Evolutionary conservation across 2,329 filamentous ascomycete genomes (phyloP).

Genomic region (Dothideomycetes sp.): DNA sequence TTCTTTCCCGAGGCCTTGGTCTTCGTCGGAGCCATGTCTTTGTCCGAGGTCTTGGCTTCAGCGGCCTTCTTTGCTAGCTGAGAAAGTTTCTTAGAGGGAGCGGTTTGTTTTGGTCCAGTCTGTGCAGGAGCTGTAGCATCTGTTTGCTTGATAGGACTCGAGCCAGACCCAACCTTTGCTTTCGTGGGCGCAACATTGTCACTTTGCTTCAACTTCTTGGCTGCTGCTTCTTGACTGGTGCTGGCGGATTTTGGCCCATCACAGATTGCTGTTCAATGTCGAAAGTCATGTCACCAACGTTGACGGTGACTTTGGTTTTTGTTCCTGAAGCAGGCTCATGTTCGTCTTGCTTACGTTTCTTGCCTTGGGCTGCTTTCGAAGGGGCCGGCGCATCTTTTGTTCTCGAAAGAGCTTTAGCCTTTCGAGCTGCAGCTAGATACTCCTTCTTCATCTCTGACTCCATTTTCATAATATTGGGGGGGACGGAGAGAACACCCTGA

Average conservation of each 20-base stretch:
- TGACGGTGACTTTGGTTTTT: slow-evolving; percentile 16
- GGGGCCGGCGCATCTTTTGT: neutral
- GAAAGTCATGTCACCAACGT: slow-evolving; percentile 14
- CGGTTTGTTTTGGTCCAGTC: too few species aligned
- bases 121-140: too few species aligned
- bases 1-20: neutral
- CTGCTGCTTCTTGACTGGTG: slow-evolving; percentile 5
- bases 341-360: slow-evolving; percentile 16
- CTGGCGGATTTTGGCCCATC: neutral
- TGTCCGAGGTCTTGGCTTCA: neutral
- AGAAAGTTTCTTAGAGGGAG: too few species aligned
- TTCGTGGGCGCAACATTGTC: neutral
- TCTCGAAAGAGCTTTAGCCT: slow-evolving; percentile 26
- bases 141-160: too few species aligned
- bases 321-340: slow-evolving; percentile 8
- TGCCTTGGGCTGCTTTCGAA: slow-evolving; percentile 7
- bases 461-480: slow-evolving; percentile 35
- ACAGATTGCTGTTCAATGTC: slow-evolving; percentile 14
- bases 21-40: neutral
- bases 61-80: neutral
- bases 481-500: slow-evolving; percentile 37
- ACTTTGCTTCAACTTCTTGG: neutral
- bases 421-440: slow-evolving; percentile 41
- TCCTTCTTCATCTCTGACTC: slow-evolving; percentile 48
- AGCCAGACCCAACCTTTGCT: too few species aligned